Percentiles rank a stretch among this genome's conserved stretches.
Conservation (phyloP, 768 basidiomycete genomes). For the Gymnopilus junonius region DNA sequence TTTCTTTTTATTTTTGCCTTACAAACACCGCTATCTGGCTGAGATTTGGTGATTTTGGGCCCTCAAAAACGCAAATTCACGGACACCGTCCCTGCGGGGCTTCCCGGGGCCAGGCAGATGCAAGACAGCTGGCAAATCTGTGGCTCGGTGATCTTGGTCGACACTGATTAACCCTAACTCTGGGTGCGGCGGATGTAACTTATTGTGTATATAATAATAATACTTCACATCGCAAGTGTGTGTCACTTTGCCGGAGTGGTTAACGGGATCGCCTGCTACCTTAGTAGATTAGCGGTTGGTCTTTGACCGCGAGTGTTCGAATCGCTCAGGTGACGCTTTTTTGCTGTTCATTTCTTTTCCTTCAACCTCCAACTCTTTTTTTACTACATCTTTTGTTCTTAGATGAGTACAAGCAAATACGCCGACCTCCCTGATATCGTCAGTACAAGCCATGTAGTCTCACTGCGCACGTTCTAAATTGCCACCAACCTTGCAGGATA, state of each 20-base stretch:
- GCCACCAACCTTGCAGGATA: slow-evolving; percentile 65
- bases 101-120: no score
- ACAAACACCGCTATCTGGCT: no score
- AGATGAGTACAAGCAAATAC: slow-evolving; percentile 78
- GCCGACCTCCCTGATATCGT: slow-evolving; percentile 93
- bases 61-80: no score
- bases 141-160: no score
- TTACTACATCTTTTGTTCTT: slow-evolving; percentile 4
- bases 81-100: no score
- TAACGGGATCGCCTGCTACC: slow-evolving; percentile 84
- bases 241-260: slow-evolving; percentile 96
- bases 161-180: no score
- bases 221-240: background rate
- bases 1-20: no score
- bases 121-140: no score
- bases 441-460: slow-evolving; percentile 30
- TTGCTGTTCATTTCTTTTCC: no score
- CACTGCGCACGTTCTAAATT: slow-evolving; percentile 7
- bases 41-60: background rate
- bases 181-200: no score
- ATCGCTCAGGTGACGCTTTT: slow-evolving; percentile 52
- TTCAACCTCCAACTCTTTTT: background rate
- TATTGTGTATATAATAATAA: background rate
- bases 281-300: slow-evolving; percentile 43
- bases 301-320: slow-evolving; percentile 53